Evolutionary conservation across 1,139 yeast species (phyloP).

Genomic region (Hansenula sp.): DNA sequence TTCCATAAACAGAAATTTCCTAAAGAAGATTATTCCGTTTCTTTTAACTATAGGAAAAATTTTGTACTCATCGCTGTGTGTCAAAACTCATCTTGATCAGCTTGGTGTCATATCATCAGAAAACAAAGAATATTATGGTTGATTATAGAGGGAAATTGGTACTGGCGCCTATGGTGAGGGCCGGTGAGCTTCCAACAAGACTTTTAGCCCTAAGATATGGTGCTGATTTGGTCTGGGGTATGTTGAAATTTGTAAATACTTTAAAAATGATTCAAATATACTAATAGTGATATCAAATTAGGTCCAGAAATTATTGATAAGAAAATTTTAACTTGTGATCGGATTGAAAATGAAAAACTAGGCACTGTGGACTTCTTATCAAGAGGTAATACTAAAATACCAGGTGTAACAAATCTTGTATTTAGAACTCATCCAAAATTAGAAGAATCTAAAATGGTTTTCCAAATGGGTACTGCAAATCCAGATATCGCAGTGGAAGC

Average conservation of each 20-base stretch:
- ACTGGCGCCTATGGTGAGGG: slow-evolving; percentile 94
- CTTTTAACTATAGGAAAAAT: too few species aligned
- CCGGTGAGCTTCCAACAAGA: slow-evolving; percentile 90
- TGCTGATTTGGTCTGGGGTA: slow-evolving; percentile 90
- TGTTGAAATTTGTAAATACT: neutral
- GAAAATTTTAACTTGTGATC: slow-evolving; percentile 65
- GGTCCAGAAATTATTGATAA: slow-evolving; percentile 89
- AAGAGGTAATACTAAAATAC: slow-evolving; percentile 31
- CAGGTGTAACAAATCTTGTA: slow-evolving; percentile 45
- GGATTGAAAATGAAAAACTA: slow-evolving; percentile 51
- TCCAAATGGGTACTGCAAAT: slow-evolving; percentile 86
- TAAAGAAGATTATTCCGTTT: too few species aligned
- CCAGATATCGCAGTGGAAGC: slow-evolving; percentile 87
- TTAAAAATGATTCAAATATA: neutral
- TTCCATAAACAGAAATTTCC: too few species aligned
- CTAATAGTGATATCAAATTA: slow-evolving; percentile 1
- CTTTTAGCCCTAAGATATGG: slow-evolving; percentile 76
- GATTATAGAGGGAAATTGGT: slow-evolving; percentile 69
- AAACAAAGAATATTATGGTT: slow-evolving; percentile 26
- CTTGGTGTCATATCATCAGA: too few species aligned
- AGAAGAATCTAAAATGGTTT: slow-evolving; percentile 66
- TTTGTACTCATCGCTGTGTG: too few species aligned
- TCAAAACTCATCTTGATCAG: too few species aligned
- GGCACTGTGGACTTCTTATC: slow-evolving; percentile 60
- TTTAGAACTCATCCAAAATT: slow-evolving; percentile 67